Base-by-base conservation (phyloP, 192 early-diverging fungal species). In the Coemansia sp. region DNA sequence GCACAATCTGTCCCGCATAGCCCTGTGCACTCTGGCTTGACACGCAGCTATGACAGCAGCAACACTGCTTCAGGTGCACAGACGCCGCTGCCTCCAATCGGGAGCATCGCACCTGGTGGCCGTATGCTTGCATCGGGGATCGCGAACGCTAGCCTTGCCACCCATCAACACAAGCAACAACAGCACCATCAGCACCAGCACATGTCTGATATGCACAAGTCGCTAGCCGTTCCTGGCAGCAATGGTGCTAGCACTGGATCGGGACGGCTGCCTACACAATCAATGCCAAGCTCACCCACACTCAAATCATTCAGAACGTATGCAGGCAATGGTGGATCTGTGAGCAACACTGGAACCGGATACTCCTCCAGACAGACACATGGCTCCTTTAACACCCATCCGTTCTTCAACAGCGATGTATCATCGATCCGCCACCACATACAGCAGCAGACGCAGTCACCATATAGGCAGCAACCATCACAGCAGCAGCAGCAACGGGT, bases 251-350 rank as follows among this genome's bases (percentile, higher is more conserved):
- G 55, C 31, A n/a, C 16, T 40, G 53, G 61, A 21, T n/a, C 31
- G 34, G 53, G 61, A 21, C 26, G 58, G 31, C 63, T 26, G 21
- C 63, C 59, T 33, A 48, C 77, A 10, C 77, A 80, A 63, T 80
- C 77, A 28, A 71, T 80, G 72, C 77, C 77, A 48, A 80, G 51
- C 63, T 80, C 77, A 48, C 77, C 77, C n/a, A 71, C 56, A 42
- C 59, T 67, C 15, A 30, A 35, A 4, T 29, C 58, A 16, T 39
- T 40, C 56, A 45, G 25, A 23, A 23, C 15, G 8, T 16, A 51
- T 37, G 28, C 18, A 37, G 51, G n/a, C 28, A 48, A 43, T 26
- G 21, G 29, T 48, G 5, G 26, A 43, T 7, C 46, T 23, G 7
- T 34, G 30, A 34, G 61, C n/a, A 31, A 21, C 49, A 52, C n/a